Base-by-base conservation (phyloP, 768 basidiomycete genomes). In the Psilocybe subaeruginosa region DNA sequence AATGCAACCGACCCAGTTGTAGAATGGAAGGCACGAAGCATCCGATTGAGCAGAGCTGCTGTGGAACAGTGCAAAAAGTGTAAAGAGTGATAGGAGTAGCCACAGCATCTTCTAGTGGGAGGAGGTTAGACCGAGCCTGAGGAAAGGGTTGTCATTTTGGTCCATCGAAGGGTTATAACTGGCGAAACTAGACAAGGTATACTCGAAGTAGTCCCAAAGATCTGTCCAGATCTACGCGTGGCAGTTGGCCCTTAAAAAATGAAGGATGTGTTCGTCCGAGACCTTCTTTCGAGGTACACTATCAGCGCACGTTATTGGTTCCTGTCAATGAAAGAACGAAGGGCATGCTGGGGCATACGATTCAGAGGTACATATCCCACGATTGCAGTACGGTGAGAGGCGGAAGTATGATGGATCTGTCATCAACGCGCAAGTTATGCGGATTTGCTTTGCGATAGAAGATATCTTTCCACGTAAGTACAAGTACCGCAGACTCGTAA, bases 1-100 rank as follows among this genome's bases (percentile, higher is more conserved):
- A 54, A 58, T 3, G 48, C 9, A 23, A 68, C 70, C 30, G 45
- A 80, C 80, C 80, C 80, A 81, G 61, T 72, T 63, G 62, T 78
- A 80, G 63, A 74, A 76, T 17, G 76, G 74, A 60, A 77, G 70
- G 58, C 80, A 82, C 31, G 72, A 75, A 8, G 76, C 79, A 52
- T 75, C 68, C 3, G 77, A 77, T 69, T 80, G 79, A 30, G 71
- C 76, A 60, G 48, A 59, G 30, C 64, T 67, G 33, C 62, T 51
- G n/a, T 61, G 66, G 45, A 66, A 65, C 45, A 51, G 64, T 27
- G 64, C n/a, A 54, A 66, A 61, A 50, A 74, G 59, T 55, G 67
- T 60, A 60, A 72, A 56, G 62, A 70, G 45, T 50, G 65, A 63
- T 43, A 72, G 48, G 56, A 65, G 56, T 46, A 62, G 63, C 64